A percentile compares a stretch with the other conserved stretches of the same genome.
These are phyloP conservation scores for Penicillium sp. DNA, from an alignment of 2,329 filamentous ascomycete species.

Conservation along the genomic window DNA sequence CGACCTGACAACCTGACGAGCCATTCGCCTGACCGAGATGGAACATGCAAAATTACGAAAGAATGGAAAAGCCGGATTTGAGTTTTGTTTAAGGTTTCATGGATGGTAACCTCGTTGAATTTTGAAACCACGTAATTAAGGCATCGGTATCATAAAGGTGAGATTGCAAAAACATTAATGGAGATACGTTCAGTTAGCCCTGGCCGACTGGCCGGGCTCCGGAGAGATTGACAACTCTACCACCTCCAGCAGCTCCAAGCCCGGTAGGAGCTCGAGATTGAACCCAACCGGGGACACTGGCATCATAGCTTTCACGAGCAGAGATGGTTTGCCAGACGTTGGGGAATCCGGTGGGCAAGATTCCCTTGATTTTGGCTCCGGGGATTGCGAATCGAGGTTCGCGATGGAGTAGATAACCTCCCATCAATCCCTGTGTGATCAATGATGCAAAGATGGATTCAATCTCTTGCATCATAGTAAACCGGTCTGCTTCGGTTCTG, in stretches of 20 bases:
- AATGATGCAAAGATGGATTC: slow-evolving; percentile 74
- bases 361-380: slow-evolving; percentile 54
- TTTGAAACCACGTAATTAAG: neutral
- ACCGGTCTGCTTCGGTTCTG: slow-evolving; percentile 22
- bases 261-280: slow-evolving; percentile 33
- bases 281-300: slow-evolving; percentile 73
- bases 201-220: slow-evolving; percentile 52
- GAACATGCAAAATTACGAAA: too few species aligned
- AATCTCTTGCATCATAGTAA: slow-evolving; percentile 58
- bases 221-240: slow-evolving; percentile 56
- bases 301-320: slow-evolving; percentile 57
- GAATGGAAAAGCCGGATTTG: too few species aligned
- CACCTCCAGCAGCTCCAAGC: slow-evolving; percentile 31
- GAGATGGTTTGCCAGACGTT: slow-evolving; percentile 65
- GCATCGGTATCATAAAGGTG: slow-evolving; percentile 4
- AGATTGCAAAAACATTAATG: too few species aligned
- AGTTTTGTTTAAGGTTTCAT: too few species aligned
- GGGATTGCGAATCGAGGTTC: slow-evolving; percentile 76
- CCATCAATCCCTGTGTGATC: slow-evolving; percentile 73
- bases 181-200: too few species aligned
- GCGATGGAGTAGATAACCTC: slow-evolving; percentile 77
- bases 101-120: neutral
- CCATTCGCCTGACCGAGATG: too few species aligned
- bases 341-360: slow-evolving; percentile 59
- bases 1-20: too few species aligned